Percentiles rank a stretch among this genome's conserved stretches.
phyloP scores from a whole-genome alignment of 2,329 filamentous ascomycete species.

The Talaromyces sp. region DNA sequence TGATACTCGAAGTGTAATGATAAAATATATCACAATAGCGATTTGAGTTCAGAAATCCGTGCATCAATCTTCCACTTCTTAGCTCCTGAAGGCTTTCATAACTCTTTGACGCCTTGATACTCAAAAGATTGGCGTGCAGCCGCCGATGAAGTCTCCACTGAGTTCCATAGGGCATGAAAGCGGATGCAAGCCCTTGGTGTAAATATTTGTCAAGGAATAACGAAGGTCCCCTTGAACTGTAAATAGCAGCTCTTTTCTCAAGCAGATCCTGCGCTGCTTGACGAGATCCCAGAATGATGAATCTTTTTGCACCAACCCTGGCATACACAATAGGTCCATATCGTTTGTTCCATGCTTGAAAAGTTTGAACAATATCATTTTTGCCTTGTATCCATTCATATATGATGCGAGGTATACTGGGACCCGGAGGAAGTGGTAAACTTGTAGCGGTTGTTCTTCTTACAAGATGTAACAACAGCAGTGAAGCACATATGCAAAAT shows the following conservation, averaged over 20 bases:
- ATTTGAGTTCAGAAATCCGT: slow-evolving; percentile 17
- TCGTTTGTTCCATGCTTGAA: slow-evolving; percentile 8
- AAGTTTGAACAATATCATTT: background rate
- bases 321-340: slow-evolving; percentile 18
- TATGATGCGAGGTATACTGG: background rate
- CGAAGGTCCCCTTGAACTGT: slow-evolving; percentile 18
- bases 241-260: slow-evolving; percentile 13
- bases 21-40: slow-evolving; percentile 17
- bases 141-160: slow-evolving; percentile 19
- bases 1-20: slow-evolving; percentile 17
- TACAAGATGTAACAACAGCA: background rate
- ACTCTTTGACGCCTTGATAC: background rate
- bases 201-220: slow-evolving; percentile 17
- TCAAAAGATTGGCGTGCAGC: slow-evolving; percentile 7
- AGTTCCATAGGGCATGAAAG: slow-evolving; percentile 18
- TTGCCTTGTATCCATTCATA: background rate
- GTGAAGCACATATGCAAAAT: background rate
- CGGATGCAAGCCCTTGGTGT: slow-evolving; percentile 5
- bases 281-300: slow-evolving; percentile 17
- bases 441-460: background rate
- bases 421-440: background rate
- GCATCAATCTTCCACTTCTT: slow-evolving; percentile 19
- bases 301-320: background rate
- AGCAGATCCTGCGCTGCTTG: slow-evolving; percentile 18
- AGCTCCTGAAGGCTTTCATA: slow-evolving; percentile 21